Percentiles rank a stretch among this genome's conserved stretches.
These are phyloP conservation scores for Glarea lozoyensis DNA, from an alignment of 495 filamentous ascomycete species.

Conservation along the genomic window DNA sequence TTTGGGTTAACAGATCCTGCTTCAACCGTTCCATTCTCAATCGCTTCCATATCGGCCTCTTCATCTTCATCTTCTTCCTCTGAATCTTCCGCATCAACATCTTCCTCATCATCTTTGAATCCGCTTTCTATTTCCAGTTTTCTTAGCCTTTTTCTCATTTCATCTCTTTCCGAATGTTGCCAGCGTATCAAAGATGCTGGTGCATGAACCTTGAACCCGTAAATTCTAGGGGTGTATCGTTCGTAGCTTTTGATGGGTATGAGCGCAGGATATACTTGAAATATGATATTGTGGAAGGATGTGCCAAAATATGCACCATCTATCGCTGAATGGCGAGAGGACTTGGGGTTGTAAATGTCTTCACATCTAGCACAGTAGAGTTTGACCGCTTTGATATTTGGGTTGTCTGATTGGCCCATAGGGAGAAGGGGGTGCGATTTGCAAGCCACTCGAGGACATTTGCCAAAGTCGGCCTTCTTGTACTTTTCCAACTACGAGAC, in stretches of 20 bases:
- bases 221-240: constrained; percentile 80
- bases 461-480: constrained; percentile 96
- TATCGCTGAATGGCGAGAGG: constrained; percentile 86
- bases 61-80: constrained; percentile 33
- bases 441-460: constrained; percentile 94
- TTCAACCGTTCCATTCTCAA: constrained; percentile 17
- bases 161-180: constrained; percentile 74
- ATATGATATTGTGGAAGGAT: constrained; percentile 96
- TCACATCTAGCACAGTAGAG: constrained; percentile 96
- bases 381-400: constrained; percentile 80
- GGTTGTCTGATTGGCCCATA: constrained; percentile 82
- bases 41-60: constrained; percentile 15
- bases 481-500: constrained; percentile 82
- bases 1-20: constrained; percentile 6
- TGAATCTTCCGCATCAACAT: constrained; percentile 32
- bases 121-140: constrained; percentile 52
- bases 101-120: constrained; percentile 40
- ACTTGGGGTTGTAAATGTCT: constrained; percentile 98
- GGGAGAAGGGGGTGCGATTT: constrained; percentile 85
- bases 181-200: constrained; percentile 80
- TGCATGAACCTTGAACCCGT: constrained; percentile 92
- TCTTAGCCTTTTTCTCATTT: constrained; percentile 60
- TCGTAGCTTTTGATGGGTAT: constrained; percentile 77
- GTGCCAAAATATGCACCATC: constrained; percentile 98
- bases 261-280: constrained; percentile 91